Base-by-base conservation (phyloP, 352 stramenopile species). In the Pythium oligandrum region DNA sequence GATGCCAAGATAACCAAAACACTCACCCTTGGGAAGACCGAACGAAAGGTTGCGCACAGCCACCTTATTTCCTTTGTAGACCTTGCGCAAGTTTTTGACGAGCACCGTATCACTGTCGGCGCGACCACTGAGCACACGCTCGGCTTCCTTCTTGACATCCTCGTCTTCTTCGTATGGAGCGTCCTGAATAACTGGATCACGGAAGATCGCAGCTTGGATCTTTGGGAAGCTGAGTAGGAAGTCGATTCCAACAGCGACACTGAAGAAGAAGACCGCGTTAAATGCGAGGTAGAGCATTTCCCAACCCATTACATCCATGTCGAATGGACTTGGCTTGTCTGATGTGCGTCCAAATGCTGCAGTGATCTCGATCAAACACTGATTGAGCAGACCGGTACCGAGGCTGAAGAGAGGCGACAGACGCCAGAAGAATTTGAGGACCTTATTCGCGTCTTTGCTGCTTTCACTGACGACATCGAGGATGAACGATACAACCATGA, bases 1-100 rank as follows among this genome's bases (percentile, higher is more conserved):
- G 57, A 97, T 90, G 32, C 91, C 91, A 3, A 98, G 70, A 53
- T 94, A 86, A 4, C 90, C 91, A 65, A 98, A 96, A 58, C 86
- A 95, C 61, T 97, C 83, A 38, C 90, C 87, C 44, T 83, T 68
- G 35, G 63, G 65, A n/a, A 96, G 57, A 6, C 70, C 81, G 43
- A 96, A 91, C 0, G 75, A 90, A 34, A 96, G 50, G 34, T 84
- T 68, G 38, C 68, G 57, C 31, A 93, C 75, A 0, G 78, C 88
- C 34, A 90, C 72, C 59, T 95, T 97, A 53, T 78, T 64, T 33
- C 78, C 83, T 38, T 68, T 75, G 68, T 95, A 97, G 33, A 97
- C 85, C 68, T 97, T 97, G 31, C 83, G 64, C 9, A 97, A 60
- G 12, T 63, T 52, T 30, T 85, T 60, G 5, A 97, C 42, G 10